Base-by-base conservation (phyloP, 2,329 filamentous ascomycete species). In the Cadophora malorum region DNA sequence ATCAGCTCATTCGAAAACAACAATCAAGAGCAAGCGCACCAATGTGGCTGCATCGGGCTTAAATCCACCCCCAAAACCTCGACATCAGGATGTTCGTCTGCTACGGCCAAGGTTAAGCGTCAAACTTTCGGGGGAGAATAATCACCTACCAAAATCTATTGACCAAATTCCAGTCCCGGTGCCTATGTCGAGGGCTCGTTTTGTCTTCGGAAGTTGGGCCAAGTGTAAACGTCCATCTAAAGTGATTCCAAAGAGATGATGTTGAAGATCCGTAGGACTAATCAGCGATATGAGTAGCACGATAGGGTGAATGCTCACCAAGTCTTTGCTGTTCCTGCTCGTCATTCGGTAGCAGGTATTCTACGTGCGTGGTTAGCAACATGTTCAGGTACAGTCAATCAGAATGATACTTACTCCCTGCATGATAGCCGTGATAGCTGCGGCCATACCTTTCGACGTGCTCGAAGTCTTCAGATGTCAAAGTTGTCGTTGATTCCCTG, bases 81-180 rank as follows among this genome's bases (percentile, higher is more conserved):
- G 10, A 28, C 31, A 35, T 8, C 21, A 38, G 47, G 47, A 53
- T 63, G 28, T 38, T 63, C 19, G 10, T 63, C 47, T 63, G 61
- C 61, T 63, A 52, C 0, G 31, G 3, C 41, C 31, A 53, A 63
- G 61, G 25, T 38, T 63, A 14, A 63, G 31, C 47, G 12, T 52
- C 23, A 38, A 63, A 8, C 9, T 63, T 10, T 49, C 45, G 25
- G 25, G 31, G 31, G n/a, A 25, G 61, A 35, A 4, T 2, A 38
- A 14, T 23, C 9, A 35, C 61, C 53, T 41, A 63, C 47, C 47
- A 33, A 53, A 63, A 9, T 53, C 19, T 8, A 53, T 63, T 63
- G 31, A 35, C 61, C 61, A 63, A 45, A 63, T 35, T 38, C 61
- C 61, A 35, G 61, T 63, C 47, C 61, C 61, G 19, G 61, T 63